These are phyloP conservation scores for Phytophthora citricola DNA, from an alignment of 352 stramenopile species.

Conservation along the genomic window DNA sequence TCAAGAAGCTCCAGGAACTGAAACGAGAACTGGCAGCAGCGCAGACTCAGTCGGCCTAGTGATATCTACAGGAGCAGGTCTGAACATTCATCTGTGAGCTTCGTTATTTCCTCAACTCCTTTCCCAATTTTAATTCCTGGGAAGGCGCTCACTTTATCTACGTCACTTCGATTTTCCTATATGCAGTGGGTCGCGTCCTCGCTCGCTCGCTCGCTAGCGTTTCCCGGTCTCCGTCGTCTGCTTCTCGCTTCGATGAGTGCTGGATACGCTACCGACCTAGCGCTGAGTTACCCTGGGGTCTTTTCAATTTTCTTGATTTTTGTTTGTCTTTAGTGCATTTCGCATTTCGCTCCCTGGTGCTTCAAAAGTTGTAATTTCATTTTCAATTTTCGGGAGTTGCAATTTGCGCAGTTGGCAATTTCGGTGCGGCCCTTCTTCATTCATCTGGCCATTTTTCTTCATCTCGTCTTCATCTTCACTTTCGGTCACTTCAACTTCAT, in stretches of 20 bases:
- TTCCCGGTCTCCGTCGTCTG: constrained; percentile 18
- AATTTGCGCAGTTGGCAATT: constrained; percentile 49
- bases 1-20: constrained; percentile 40
- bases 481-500: constrained; percentile 43
- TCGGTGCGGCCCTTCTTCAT: constrained; percentile 37
- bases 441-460: constrained; percentile 40
- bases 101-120: constrained; percentile 50
- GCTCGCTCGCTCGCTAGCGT: constrained; percentile 6
- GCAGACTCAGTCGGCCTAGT: constrained; percentile 33
- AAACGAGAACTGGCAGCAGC: constrained; percentile 33
- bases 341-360: constrained; percentile 38
- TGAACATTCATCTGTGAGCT: constrained; percentile 50
- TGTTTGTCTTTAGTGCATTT: constrained; percentile 45
- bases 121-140: constrained; percentile 44
- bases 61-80: background rate
- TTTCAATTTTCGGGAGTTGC: constrained; percentile 37
- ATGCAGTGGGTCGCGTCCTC: constrained; percentile 35
- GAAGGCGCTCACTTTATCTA: constrained; percentile 50
- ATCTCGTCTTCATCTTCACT: constrained; percentile 36
- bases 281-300: constrained; percentile 21
- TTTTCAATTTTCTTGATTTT: constrained; percentile 44
- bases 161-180: constrained; percentile 48
- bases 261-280: constrained; percentile 23
- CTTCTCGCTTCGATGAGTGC: constrained; percentile 18
- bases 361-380: constrained; percentile 59